Conservation (phyloP, 768 basidiomycete species). For the Tulasnella sp. region DNA sequence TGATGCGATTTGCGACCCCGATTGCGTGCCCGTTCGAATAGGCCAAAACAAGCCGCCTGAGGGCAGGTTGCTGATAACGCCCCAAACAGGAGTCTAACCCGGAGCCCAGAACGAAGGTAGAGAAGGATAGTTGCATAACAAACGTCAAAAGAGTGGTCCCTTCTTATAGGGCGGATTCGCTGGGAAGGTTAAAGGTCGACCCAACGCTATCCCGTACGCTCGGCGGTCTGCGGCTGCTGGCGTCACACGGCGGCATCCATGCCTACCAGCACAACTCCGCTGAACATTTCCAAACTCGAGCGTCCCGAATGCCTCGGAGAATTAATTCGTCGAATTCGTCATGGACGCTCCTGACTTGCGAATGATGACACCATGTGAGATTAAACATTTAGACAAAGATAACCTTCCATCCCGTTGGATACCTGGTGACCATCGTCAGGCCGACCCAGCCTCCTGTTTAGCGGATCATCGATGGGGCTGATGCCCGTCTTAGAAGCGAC, state of each 20-base stretch:
- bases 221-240: not conserved
- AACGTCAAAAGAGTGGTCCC: not conserved
- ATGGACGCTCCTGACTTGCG: not conserved
- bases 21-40: conserved; percentile 4
- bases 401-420: not conserved
- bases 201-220: not conserved
- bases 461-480: not conserved
- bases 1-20: conserved; percentile 1
- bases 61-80: not conserved
- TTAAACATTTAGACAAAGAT: not conserved
- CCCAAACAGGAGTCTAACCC: not conserved
- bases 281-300: not conserved
- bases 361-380: conserved; percentile 1
- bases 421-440: not conserved
- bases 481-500: not conserved
- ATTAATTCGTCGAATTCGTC: not conserved
- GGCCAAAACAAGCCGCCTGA: not conserved
- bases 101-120: not conserved
- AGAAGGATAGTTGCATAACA: not conserved
- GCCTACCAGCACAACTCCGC: not conserved
- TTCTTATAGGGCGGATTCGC: not conserved
- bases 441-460: not conserved
- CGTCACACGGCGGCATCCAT: not conserved
- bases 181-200: not conserved
- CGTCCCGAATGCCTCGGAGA: not conserved